Evolutionary conservation across 768 basidiomycete species (phyloP).

Genomic region (Phlebiopsis flavidoalba): DNA sequence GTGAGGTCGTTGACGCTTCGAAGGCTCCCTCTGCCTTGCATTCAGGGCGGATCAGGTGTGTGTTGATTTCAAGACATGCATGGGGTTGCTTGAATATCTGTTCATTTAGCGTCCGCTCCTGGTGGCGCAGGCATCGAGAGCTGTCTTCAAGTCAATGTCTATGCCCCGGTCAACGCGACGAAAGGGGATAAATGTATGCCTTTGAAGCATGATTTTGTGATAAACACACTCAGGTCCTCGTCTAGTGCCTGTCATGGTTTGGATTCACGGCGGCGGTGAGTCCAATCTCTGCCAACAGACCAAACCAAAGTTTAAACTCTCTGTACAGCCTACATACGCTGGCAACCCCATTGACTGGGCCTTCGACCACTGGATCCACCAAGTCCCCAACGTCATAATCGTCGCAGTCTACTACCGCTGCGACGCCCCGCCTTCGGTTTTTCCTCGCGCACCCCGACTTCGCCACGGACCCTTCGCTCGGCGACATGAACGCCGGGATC

Average conservation of each 20-base stretch:
- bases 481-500: conserved; percentile 51
- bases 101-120: conserved; percentile 39
- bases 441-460: conserved; percentile 53
- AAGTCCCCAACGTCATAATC: conserved; percentile 55
- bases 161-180: conserved; percentile 45
- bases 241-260: conserved; percentile 35
- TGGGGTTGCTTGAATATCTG: neutral
- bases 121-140: conserved; percentile 66
- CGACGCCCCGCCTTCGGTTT: conserved; percentile 53
- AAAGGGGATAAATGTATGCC: conserved; percentile 41
- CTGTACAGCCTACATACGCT: conserved; percentile 32
- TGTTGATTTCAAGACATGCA: neutral
- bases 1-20: conserved; percentile 43
- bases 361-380: conserved; percentile 61
- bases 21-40: conserved; percentile 51
- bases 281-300: neutral
- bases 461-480: conserved; percentile 26
- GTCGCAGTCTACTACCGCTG: conserved; percentile 67
- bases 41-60: conserved; percentile 48
- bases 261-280: conserved; percentile 35
- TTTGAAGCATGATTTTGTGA: too few species aligned
- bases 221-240: neutral
- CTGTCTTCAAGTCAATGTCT: conserved; percentile 64
- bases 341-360: conserved; percentile 66
- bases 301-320: neutral